Evolutionary conservation across 192 early-diverging fungal genomes (phyloP).

Genomic region (Gorgonomyces haynaldii): DNA sequence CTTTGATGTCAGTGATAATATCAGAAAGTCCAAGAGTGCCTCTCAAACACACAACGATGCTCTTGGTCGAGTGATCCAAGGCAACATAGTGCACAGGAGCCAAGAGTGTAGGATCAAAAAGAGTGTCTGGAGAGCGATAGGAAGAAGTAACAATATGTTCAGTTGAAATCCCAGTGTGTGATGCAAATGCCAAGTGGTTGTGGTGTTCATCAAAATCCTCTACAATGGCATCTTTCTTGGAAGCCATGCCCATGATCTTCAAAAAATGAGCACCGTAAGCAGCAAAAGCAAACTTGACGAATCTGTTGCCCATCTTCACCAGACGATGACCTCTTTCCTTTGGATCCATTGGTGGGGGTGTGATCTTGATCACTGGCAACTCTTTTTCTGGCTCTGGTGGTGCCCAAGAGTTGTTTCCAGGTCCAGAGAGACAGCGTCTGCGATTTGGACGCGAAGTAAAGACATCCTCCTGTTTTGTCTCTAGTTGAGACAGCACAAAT

Average conservation of each 20-base stretch:
- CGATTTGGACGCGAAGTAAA: too few relatives aligned
- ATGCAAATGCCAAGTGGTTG: slow-evolving; percentile 39
- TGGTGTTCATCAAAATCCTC: slow-evolving; percentile 21
- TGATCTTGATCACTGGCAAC: too few relatives aligned
- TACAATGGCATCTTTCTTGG: slow-evolving; percentile 1
- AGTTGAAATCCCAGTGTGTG: slow-evolving; percentile 35
- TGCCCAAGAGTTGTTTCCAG: too few relatives aligned
- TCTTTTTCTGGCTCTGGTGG: too few relatives aligned
- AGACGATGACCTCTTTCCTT: too few relatives aligned
- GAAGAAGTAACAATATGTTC: slow-evolving; percentile 36
- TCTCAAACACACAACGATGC: slow-evolving; percentile 35
- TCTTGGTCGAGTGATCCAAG: slow-evolving; percentile 23
- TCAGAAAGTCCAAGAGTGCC: slow-evolving; percentile 42
- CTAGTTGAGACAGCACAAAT: too few relatives aligned
- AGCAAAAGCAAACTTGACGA: slow-evolving; percentile 32
- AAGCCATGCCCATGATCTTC: slow-evolving; percentile 16
- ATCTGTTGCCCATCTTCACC: slow-evolving; percentile 11
- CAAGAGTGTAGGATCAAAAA: slow-evolving; percentile 15
- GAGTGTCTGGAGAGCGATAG: slow-evolving; percentile 6
- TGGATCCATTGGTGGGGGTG: too few relatives aligned
- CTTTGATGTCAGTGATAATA: slow-evolving; percentile 29
- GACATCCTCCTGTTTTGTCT: too few relatives aligned
- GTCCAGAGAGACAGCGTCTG: too few relatives aligned
- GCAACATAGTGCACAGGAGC: slow-evolving; percentile 35
- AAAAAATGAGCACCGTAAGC: slow-evolving; percentile 31